Conservation (phyloP, 768 basidiomycete genomes). For the Lyophyllum decastes region DNA sequence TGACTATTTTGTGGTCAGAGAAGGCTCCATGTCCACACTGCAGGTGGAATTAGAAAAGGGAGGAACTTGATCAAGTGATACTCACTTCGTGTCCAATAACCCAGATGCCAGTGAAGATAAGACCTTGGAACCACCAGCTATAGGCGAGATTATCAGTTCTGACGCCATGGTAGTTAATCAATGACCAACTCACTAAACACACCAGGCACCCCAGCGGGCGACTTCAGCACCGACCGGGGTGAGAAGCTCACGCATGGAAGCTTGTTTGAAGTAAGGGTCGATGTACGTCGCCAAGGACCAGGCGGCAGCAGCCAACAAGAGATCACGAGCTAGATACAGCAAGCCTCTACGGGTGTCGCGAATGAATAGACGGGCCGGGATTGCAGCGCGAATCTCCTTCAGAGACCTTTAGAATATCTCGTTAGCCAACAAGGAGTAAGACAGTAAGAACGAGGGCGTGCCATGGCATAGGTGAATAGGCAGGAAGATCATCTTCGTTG, state of each 20-base stretch:
- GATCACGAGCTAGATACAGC: slow-evolving; percentile 44
- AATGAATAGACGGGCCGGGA: slow-evolving; percentile 46
- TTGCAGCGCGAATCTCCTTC: slow-evolving; percentile 51
- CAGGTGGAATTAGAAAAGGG: slow-evolving; percentile 21
- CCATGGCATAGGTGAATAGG: slow-evolving; percentile 50
- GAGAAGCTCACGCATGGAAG: slow-evolving; percentile 21
- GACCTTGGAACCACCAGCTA: slow-evolving; percentile 65
- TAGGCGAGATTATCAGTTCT: too few relatives aligned
- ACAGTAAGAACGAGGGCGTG: slow-evolving; percentile 17
- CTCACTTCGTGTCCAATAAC: slow-evolving; percentile 59
- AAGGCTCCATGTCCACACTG: slow-evolving; percentile 63
- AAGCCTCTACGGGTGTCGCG: slow-evolving; percentile 41
- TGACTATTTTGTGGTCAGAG: slow-evolving; percentile 47
- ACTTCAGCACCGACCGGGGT: slow-evolving; percentile 37
- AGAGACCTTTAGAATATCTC: slow-evolving; percentile 39
- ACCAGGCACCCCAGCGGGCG: slow-evolving; percentile 45
- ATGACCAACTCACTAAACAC: slow-evolving; percentile 40
- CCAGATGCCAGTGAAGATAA: slow-evolving; percentile 61
- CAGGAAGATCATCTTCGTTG: slow-evolving; percentile 41
- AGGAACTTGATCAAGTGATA: background rate
- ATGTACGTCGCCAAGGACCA: slow-evolving; percentile 45
- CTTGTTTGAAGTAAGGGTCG: slow-evolving; percentile 40
- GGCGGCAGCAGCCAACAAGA: slow-evolving; percentile 40
- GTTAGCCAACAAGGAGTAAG: background rate
- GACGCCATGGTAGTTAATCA: too few relatives aligned